A percentile compares a stretch with the other conserved stretches of the same genome.
phyloP scores from a whole-genome alignment of 257 asterid genomes.

The Lantana camara region DNA sequence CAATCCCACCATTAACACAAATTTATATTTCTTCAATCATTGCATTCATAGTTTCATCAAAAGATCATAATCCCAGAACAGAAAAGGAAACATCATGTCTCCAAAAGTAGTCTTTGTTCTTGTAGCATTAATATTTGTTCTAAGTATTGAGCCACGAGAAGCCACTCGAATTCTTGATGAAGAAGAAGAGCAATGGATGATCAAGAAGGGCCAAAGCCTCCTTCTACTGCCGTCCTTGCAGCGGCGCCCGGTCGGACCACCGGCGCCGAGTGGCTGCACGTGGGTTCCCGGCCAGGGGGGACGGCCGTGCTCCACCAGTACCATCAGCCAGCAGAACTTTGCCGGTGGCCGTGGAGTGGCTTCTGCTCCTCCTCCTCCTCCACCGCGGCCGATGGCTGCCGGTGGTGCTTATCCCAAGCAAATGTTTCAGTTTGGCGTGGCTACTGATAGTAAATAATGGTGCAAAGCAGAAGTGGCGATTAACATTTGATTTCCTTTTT shows the following conservation, averaged over 20 bases:
- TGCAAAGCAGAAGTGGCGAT: neutral
- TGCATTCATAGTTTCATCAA: neutral
- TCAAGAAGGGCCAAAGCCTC: conserved; percentile 24
- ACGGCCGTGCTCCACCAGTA: conserved; percentile 36
- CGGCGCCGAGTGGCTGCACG: conserved; percentile 27
- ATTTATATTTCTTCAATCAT: too few relatives aligned
- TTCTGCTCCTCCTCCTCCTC: conserved; percentile 38
- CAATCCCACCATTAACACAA: conserved; percentile 2
- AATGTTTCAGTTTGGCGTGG: conserved; percentile 36
- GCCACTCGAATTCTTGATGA: conserved; percentile 49
- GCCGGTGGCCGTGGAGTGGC: conserved; percentile 23
- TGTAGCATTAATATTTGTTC: conserved; percentile 4
- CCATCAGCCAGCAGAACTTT: conserved; percentile 38
- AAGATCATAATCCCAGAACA: neutral
- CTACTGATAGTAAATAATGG: conserved; percentile 27
- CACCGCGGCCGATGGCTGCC: conserved; percentile 31
- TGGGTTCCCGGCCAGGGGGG: conserved; percentile 26
- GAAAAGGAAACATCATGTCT: conserved; percentile 21
- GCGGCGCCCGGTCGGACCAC: conserved; percentile 19
- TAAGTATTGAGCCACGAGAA: conserved; percentile 27
- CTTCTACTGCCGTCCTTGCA: conserved; percentile 37
- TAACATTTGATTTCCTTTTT: conserved; percentile 11
- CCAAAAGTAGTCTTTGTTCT: conserved; percentile 20
- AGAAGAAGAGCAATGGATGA: conserved; percentile 44
- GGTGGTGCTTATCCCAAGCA: conserved; percentile 30